A percentile compares a stretch with the other conserved stretches of the same genome.
phyloP scores from a whole-genome alignment of 2,329 filamentous ascomycete species.

The Phialophora verrucosa region DNA sequence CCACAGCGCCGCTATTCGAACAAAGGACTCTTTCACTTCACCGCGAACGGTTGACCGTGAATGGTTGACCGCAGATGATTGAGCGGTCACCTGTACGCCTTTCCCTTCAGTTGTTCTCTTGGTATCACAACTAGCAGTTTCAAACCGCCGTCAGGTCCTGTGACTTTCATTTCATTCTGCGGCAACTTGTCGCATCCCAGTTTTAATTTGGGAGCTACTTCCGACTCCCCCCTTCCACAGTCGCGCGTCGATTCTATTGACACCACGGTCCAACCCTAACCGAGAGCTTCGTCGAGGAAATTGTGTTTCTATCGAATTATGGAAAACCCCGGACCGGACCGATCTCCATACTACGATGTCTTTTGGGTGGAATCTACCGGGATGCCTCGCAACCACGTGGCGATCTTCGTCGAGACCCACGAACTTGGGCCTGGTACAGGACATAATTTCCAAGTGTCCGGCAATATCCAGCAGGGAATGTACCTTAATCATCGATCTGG shows the following conservation, averaged over 20 bases:
- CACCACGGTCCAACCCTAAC: not conserved
- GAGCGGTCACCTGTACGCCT: no score
- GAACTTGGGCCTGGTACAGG: conserved; percentile 22
- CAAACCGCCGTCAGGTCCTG: no score
- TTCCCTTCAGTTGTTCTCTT: no score
- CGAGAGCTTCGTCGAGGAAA: not conserved
- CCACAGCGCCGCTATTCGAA: no score
- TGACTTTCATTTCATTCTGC: no score
- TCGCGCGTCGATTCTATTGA: not conserved
- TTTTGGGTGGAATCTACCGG: conserved; percentile 26
- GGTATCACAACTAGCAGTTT: no score
- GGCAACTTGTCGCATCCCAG: not conserved
- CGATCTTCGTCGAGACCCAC: conserved; percentile 28
- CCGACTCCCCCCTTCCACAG: not conserved
- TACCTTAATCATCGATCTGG: conserved; percentile 25
- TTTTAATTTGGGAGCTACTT: not conserved
- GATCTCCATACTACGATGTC: conserved; percentile 21
- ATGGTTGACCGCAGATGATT: no score
- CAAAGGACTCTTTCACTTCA: no score
- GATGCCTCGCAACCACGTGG: conserved; percentile 24
- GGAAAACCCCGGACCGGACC: conserved; percentile 8
- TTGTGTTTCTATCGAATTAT: conserved; percentile 1
- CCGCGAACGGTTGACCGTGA: no score
- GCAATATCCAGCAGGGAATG: conserved; percentile 27
- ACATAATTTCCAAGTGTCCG: conserved; percentile 28